A percentile compares a stretch with the other conserved stretches of the same genome.
Conservation (phyloP, 2,329 filamentous ascomycete genomes). For the Epichloe typhina region DNA sequence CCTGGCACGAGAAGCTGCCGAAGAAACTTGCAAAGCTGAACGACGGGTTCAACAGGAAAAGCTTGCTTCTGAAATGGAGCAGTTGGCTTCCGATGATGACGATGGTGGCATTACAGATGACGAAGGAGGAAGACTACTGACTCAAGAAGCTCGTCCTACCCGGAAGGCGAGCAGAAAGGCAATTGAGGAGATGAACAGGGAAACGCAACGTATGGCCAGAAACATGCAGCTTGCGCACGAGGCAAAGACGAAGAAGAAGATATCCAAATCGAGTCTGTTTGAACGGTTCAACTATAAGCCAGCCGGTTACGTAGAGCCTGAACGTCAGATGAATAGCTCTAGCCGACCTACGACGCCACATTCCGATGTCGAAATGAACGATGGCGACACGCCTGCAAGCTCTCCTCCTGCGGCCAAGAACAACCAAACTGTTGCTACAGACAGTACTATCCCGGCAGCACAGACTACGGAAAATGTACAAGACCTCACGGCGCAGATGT, state of each 20-base stretch:
- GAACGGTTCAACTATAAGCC: constrained; percentile 67
- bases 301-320: constrained; percentile 12
- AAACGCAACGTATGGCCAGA: constrained; percentile 81
- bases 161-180: constrained; percentile 92
- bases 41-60: constrained; percentile 24
- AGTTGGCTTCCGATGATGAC: constrained; percentile 24
- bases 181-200: constrained; percentile 83
- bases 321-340: constrained; percentile 32
- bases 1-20: constrained; percentile 49
- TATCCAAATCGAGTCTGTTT: constrained; percentile 71
- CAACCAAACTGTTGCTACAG: constrained; percentile 12
- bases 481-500: neutral
- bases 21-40: constrained; percentile 35
- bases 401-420: constrained; percentile 38
- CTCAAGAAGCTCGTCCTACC: constrained; percentile 54
- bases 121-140: constrained; percentile 50
- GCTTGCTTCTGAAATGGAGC: constrained; percentile 22
- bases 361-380: constrained; percentile 38
- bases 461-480: neutral
- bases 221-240: constrained; percentile 88
- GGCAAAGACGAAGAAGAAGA: constrained; percentile 81
- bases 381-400: constrained; percentile 56
- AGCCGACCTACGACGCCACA: constrained; percentile 39
- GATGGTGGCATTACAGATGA: constrained; percentile 46
- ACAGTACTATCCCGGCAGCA: neutral